Evolutionary conservation across 192 early-diverging fungal species (phyloP).

Genomic region (Umbelopsis vinacea): DNA sequence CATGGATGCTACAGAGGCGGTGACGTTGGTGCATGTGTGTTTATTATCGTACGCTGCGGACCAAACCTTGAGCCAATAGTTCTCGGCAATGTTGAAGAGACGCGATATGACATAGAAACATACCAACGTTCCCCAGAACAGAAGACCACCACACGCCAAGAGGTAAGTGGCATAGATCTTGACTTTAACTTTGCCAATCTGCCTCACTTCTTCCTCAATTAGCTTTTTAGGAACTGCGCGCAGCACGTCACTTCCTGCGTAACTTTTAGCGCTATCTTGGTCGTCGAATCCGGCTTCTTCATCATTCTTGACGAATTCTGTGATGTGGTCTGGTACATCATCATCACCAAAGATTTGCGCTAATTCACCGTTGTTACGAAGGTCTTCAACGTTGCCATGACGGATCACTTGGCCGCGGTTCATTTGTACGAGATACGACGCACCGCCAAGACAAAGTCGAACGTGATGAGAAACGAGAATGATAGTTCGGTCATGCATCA

Average conservation of each 20-base stretch:
- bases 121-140: constrained; percentile 60
- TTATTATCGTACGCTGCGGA: constrained; percentile 41
- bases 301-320: background rate
- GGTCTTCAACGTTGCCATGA: constrained; percentile 15
- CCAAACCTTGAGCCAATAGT: constrained; percentile 59
- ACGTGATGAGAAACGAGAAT: constrained; percentile 83
- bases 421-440: constrained; percentile 53
- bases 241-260: constrained; percentile 8
- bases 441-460: constrained; percentile 58
- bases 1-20: background rate
- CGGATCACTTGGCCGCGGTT: constrained; percentile 49
- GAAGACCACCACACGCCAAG: constrained; percentile 58
- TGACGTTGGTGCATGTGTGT: background rate
- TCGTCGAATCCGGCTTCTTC: constrained; percentile 4
- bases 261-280: background rate
- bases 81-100: constrained; percentile 49
- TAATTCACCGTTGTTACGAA: constrained; percentile 21
- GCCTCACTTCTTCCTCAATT: constrained; percentile 26
- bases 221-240: constrained; percentile 19
- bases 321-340: background rate
- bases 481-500: constrained; percentile 78
- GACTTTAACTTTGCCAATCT: constrained; percentile 69
- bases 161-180: constrained; percentile 79
- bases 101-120: constrained; percentile 46
- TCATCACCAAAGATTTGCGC: constrained; percentile 24